Evolutionary conservation across 208 protist species (phyloP).

Genomic region (Acanthamoeba healyi): DNA sequence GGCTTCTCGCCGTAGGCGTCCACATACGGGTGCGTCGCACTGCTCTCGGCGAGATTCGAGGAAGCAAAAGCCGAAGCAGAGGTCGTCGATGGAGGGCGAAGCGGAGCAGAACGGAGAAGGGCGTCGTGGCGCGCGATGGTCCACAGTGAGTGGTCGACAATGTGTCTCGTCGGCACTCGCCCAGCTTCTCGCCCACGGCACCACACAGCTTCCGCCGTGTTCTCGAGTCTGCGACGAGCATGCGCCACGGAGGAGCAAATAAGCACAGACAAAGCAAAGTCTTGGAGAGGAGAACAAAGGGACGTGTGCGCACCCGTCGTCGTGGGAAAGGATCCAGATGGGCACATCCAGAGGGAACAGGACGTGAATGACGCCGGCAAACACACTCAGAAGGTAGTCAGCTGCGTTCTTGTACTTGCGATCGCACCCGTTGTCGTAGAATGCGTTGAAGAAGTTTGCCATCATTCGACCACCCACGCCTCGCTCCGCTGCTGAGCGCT

Average conservation of each 20-base stretch:
- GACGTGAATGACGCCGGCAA: conserved; percentile 38
- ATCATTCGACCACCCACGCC: not conserved
- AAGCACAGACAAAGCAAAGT: too few relatives aligned
- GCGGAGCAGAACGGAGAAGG: not conserved
- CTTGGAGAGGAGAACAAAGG: not conserved
- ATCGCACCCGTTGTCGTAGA: conserved; percentile 60
- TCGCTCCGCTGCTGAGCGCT: not conserved
- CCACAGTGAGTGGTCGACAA: conserved; percentile 62
- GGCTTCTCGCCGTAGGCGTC: conserved; percentile 17
- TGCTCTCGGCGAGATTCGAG: not conserved
- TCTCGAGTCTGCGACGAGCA: conserved; percentile 31
- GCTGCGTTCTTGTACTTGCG: conserved; percentile 59
- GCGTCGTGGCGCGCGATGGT: conserved; percentile 48
- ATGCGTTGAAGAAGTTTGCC: conserved; percentile 50
- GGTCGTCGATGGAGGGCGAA: not conserved
- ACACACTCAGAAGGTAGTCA: conserved; percentile 55
- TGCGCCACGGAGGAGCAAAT: too few relatives aligned
- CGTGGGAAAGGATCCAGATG: conserved; percentile 39
- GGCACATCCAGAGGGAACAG: conserved; percentile 18
- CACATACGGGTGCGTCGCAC: not conserved
- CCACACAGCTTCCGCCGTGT: conserved; percentile 42
- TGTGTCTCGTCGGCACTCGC: not conserved
- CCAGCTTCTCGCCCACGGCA: not conserved
- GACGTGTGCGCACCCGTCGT: conserved; percentile 25
- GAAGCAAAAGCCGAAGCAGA: not conserved